Base-by-base conservation (phyloP, 2,329 filamentous ascomycete genomes). In the Alternaria sp. region DNA sequence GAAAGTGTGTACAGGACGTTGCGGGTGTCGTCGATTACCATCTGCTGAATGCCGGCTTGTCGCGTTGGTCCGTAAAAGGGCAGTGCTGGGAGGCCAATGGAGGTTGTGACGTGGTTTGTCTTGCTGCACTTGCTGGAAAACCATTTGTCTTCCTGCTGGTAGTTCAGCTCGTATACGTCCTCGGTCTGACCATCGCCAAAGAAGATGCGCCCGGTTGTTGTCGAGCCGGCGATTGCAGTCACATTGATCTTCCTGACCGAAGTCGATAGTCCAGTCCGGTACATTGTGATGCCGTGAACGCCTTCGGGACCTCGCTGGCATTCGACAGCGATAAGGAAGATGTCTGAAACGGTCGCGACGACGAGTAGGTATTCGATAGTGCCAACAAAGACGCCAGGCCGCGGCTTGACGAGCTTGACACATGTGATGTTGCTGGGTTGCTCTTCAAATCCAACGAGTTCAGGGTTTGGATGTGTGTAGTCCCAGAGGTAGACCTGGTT, bases 401-500 rank as follows among this genome's bases (percentile, higher is more conserved):
- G 92, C 7, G 95, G 95, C 51, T 89, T 88, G 12, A 96, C 91
- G 47, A 99, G 86, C 68, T 92, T 93, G 43, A 99, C 91, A n/a
- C 92, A 89, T 42, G 93, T 93, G 71, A 99, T 98, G 66, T 89
- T 92, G 76, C 96, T 89, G 7, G 89, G 85, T 78, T 94, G 91
- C 69, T 97, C 93, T 76, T 98, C 94, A 73, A 92, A 97, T 18
- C 94, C 94, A 66, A 97, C 91, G 42, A 97, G 84, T 75, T 97
- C 92, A 5, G 94, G 93, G 68, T 94, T 92, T n/a, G 92, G 89
- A 75, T 93, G 87, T 7, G 93, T 97, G 78, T 97, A 99, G 80
- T 99, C 94, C 96, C 96, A 99, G 16, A 99, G 85, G 76, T 97
- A 99, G 44, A 99, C 84, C 63, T 92, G 92, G 81, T 96, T 97